These are phyloP conservation scores for Phoma sp. DNA, from an alignment of 2,329 filamentous ascomycete species.

Conservation along the genomic window DNA sequence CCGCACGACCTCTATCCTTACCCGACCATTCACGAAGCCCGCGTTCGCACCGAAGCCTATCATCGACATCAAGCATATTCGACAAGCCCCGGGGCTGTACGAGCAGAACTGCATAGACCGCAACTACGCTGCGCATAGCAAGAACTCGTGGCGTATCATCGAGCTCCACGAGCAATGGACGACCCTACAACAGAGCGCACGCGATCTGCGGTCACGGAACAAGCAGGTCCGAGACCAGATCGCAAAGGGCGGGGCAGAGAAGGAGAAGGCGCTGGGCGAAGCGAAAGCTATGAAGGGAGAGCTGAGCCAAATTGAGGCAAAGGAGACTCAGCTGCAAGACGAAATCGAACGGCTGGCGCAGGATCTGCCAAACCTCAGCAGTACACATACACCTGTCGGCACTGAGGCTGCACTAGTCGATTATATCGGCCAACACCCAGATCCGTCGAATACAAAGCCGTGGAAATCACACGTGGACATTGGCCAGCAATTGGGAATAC, in stretches of 20 bases:
- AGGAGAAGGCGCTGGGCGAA: conserved; percentile 65
- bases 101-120: conserved; percentile 81
- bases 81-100: conserved; percentile 80
- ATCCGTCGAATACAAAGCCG: conserved; percentile 49
- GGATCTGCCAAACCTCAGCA: conserved; percentile 86
- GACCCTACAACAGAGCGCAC: conserved; percentile 63
- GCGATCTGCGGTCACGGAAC: conserved; percentile 67
- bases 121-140: conserved; percentile 71
- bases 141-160: conserved; percentile 60
- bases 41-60: conserved; percentile 77
- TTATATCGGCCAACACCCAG: conserved; percentile 78
- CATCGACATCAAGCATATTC: conserved; percentile 88
- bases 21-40: conserved; percentile 60
- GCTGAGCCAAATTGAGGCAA: conserved; percentile 65
- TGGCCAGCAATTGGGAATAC: conserved; percentile 81
- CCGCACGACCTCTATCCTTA: conserved; percentile 39
- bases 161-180: conserved; percentile 56
- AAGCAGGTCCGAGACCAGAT: conserved; percentile 67
- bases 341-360: conserved; percentile 78
- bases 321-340: conserved; percentile 63
- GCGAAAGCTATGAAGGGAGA: conserved; percentile 69
- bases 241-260: conserved; percentile 50
- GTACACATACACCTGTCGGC: conserved; percentile 74
- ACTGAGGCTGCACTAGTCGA: conserved; percentile 68
- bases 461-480: conserved; percentile 85